Base-by-base conservation (phyloP, 768 basidiomycete genomes). In the Roridomyces roridus region DNA sequence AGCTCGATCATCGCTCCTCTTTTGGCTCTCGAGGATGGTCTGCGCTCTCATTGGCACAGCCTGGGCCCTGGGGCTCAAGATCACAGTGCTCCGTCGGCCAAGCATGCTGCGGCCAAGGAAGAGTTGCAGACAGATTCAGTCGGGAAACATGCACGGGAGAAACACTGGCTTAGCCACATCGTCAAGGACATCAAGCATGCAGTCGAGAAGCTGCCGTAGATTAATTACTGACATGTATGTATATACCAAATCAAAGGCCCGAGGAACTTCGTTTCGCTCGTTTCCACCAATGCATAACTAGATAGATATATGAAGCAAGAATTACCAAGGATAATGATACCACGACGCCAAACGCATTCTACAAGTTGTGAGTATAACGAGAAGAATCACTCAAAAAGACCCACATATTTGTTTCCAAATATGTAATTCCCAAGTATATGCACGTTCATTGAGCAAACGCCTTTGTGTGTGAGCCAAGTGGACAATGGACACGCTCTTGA, bases 381-480 rank as follows among this genome's bases (percentile, higher is more conserved):
- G 15, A 25, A 35, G 15, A 7, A 18, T 15, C 3, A 14, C 6
- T 21, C n/a, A 39, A 44, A 35, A 15, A 2, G 3, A 57, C 60
- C 31, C 18, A 57, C 60, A 24, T 52, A 15, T 59, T 68, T 0
- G 70, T 67, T 4, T 67, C 62, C 57, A 67, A 62, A 35, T 1
- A 40, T 11, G 5, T 47, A 29, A 68, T 91, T 90, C n/a, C 68
- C 68, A 0, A 92, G 93, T 4, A 92, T 61, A 5, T 59, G 68
- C 39, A 88, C 63, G 66, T 97, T 96, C 69, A 86, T 73, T 4
- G 89, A 88, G 66, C 85, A 83, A 14, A 83, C 21, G 40, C 89
- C 93, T 92, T 67, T 10, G 50, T 39, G n/a, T 3, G n/a, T 48
- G 20, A 59, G 44, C 15, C 15, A 4, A 34, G 31, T 8, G 10